Conservation (phyloP, 306 rosid species). For the Vigna angularis region DNA sequence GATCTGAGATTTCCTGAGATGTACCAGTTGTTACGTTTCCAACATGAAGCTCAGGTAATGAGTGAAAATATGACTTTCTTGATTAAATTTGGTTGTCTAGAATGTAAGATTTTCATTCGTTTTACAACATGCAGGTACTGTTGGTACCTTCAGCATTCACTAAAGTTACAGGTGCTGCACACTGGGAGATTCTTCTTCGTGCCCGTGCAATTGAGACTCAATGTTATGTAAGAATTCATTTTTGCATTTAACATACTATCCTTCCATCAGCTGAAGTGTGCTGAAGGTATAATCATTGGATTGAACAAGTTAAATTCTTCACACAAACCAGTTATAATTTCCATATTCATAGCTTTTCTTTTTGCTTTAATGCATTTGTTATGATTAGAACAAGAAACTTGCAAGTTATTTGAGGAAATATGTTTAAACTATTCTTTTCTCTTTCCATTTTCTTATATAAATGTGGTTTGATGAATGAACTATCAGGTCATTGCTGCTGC, state of each 20-base stretch:
- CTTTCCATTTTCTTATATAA: slow-evolving; percentile 21
- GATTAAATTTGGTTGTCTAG: slow-evolving; percentile 35
- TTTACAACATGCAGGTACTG: slow-evolving; percentile 61
- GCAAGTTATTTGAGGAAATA: slow-evolving; percentile 11
- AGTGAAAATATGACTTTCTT: slow-evolving; percentile 32
- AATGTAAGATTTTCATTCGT: slow-evolving; percentile 29
- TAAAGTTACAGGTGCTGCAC: slow-evolving; percentile 87
- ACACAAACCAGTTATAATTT: slow-evolving; percentile 23
- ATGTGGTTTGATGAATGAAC: slow-evolving; percentile 44
- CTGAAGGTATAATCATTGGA: slow-evolving; percentile 11
- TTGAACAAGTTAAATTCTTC: slow-evolving; percentile 9
- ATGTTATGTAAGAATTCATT: slow-evolving; percentile 70
- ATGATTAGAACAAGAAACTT: neutral
- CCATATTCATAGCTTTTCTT: neutral
- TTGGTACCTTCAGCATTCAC: slow-evolving; percentile 95
- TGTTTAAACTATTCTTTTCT: slow-evolving; percentile 28
- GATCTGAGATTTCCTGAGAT: slow-evolving; percentile 96
- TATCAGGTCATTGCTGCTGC: slow-evolving; percentile 95
- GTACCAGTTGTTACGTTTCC: slow-evolving; percentile 81
- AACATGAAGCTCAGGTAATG: slow-evolving; percentile 78
- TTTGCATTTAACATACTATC: slow-evolving; percentile 33
- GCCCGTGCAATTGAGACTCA: slow-evolving; percentile 98
- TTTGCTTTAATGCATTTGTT: slow-evolving; percentile 20
- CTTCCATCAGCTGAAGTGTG: neutral
- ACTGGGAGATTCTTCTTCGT: slow-evolving; percentile 96